Conservation (phyloP, 2,329 filamentous ascomycete genomes). For the Calonectria pteridis region DNA sequence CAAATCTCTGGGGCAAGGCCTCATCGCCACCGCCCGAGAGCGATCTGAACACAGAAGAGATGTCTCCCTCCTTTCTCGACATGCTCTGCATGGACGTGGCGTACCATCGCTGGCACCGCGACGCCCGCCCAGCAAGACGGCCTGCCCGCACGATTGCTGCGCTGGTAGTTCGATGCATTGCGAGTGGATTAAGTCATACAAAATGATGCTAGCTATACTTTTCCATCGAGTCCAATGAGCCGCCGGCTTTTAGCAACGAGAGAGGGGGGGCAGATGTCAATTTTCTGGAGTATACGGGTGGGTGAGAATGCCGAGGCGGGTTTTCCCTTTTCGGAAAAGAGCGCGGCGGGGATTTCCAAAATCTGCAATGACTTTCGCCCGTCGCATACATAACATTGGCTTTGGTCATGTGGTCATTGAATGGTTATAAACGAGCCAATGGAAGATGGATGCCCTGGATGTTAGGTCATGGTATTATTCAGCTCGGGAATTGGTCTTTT, state of each 20-base stretch:
- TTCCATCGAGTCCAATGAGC: neutral
- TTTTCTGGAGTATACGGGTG: neutral
- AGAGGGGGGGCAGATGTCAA: neutral
- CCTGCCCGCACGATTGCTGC: neutral
- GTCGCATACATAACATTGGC: neutral
- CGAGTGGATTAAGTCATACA: neutral
- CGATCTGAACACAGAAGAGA: slow-evolving; percentile 11
- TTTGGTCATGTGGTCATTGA: neutral
- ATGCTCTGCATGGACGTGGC: neutral
- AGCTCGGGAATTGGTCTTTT: neutral
- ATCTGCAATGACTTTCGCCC: neutral
- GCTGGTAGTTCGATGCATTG: neutral
- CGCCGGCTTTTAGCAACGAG: neutral
- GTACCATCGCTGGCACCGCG: neutral
- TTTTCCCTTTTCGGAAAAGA: neutral
- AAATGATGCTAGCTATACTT: neutral
- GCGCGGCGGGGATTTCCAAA: slow-evolving; percentile 1
- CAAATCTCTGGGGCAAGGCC: neutral
- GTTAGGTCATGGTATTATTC: neutral
- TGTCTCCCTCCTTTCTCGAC: slow-evolving; percentile 13
- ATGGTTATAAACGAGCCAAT: neutral
- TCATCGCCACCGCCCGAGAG: slow-evolving; percentile 8
- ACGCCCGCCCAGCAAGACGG: neutral
- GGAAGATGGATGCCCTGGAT: neutral
- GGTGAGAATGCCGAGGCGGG: neutral